Evolutionary conservation across 495 filamentous ascomycete species (phyloP).

Genomic region (Tuber microsphaerosporum): DNA sequence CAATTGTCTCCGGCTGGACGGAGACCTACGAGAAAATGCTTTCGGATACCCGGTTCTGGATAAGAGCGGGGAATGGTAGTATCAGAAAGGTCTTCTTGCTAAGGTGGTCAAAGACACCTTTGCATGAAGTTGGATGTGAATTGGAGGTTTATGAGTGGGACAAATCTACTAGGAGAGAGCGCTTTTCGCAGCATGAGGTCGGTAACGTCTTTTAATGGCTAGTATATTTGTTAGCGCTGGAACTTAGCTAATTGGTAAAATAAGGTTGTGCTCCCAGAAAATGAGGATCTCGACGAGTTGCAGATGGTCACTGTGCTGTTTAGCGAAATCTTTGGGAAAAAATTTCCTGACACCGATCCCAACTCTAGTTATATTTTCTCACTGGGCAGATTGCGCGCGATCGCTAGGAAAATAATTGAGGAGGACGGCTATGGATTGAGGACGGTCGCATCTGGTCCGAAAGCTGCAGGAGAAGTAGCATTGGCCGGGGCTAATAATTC

Average conservation of each 20-base stretch:
- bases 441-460: background rate
- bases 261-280: background rate
- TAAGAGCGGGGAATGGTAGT: background rate
- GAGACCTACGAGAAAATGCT: background rate
- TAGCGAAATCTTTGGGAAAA: background rate
- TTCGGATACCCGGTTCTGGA: background rate
- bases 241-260: background rate
- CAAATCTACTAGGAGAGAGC: background rate
- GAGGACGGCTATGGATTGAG: background rate
- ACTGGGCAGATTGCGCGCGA: background rate
- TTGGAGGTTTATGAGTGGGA: conserved; percentile 4
- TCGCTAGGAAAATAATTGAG: background rate
- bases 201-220: background rate
- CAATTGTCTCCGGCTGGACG: background rate
- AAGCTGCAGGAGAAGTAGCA: background rate
- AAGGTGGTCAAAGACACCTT: background rate
- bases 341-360: background rate
- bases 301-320: background rate
- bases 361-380: background rate
- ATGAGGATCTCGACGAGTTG: background rate
- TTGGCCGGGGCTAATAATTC: background rate
- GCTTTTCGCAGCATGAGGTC: background rate
- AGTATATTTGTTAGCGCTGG: background rate
- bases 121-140: background rate
- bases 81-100: background rate